Evolutionary conservation across 495 filamentous ascomycete species (phyloP).

Genomic region (Xanthoparmelia taractica): DNA sequence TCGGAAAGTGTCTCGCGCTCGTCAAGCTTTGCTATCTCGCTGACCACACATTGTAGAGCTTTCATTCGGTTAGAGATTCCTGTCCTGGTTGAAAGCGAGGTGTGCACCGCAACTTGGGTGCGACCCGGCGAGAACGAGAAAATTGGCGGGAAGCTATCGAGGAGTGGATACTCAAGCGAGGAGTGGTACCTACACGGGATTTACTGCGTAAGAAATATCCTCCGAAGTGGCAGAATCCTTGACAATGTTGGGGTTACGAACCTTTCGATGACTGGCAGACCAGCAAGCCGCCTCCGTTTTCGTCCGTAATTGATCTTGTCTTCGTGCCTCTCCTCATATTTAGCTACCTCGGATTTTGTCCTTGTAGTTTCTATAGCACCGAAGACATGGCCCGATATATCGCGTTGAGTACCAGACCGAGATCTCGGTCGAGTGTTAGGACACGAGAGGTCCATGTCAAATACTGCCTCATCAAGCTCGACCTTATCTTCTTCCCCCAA

Average conservation of each 20-base stretch:
- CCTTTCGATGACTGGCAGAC: constrained; percentile 52
- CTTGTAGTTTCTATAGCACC: constrained; percentile 48
- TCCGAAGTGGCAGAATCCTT: background rate
- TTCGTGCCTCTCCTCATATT: constrained; percentile 27
- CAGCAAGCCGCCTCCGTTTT: constrained; percentile 34
- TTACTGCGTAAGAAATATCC: constrained; percentile 5
- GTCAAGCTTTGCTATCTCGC: constrained; percentile 54
- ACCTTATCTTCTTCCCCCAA: constrained; percentile 25
- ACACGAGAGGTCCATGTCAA: constrained; percentile 55
- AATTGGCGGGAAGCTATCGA: constrained; percentile 73
- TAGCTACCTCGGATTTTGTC: constrained; percentile 26
- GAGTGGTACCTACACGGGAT: constrained; percentile 45
- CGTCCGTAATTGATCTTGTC: constrained; percentile 28
- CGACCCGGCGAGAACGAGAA: constrained; percentile 42
- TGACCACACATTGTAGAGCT: constrained; percentile 51
- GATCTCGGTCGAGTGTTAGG: constrained; percentile 30
- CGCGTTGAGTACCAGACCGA: constrained; percentile 18
- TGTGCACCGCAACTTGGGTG: constrained; percentile 47
- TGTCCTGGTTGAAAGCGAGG: constrained; percentile 66
- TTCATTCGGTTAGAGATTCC: constrained; percentile 63
- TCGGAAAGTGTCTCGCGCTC: constrained; percentile 78
- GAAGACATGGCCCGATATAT: constrained; percentile 49
- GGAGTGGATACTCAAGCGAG: constrained; percentile 60
- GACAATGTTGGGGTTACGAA: constrained; percentile 31
- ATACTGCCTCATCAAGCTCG: constrained; percentile 30